Conservation (phyloP, 1,284 basidiomycete genomes). For the Puccinia horiana region DNA sequence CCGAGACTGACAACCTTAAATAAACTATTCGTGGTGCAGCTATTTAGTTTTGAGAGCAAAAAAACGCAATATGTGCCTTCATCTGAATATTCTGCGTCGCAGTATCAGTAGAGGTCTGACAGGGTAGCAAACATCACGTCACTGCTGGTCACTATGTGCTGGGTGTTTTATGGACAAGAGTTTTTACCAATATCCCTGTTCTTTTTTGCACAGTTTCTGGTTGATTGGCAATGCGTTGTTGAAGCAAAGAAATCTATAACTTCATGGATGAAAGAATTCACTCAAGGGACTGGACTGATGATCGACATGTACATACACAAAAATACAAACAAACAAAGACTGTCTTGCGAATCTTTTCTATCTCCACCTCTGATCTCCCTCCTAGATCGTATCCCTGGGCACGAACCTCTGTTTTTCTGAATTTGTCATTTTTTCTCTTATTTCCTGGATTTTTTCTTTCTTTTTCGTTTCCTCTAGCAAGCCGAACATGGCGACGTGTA, state of each 20-base stretch:
- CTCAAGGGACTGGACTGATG: background rate
- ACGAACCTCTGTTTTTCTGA: background rate
- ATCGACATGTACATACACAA: background rate
- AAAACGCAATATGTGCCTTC: background rate
- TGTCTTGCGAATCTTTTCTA: background rate
- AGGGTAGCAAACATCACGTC: no score
- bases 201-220: no score
- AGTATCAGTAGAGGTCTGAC: no score
- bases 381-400: background rate
- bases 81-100: no score
- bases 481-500: no score
- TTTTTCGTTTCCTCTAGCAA: background rate
- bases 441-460: background rate
- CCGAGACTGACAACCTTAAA: background rate
- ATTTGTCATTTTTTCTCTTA: background rate
- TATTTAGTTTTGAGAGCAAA: background rate
- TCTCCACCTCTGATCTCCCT: background rate
- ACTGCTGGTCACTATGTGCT: no score
- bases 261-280: background rate
- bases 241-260: background rate
- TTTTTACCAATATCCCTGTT: no score
- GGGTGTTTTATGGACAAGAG: no score
- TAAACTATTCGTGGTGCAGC: background rate
- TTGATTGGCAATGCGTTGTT: no score
- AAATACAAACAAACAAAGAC: background rate